phyloP scores from a whole-genome alignment of 441 rosid genomes.

The Erodium texanum region DNA sequence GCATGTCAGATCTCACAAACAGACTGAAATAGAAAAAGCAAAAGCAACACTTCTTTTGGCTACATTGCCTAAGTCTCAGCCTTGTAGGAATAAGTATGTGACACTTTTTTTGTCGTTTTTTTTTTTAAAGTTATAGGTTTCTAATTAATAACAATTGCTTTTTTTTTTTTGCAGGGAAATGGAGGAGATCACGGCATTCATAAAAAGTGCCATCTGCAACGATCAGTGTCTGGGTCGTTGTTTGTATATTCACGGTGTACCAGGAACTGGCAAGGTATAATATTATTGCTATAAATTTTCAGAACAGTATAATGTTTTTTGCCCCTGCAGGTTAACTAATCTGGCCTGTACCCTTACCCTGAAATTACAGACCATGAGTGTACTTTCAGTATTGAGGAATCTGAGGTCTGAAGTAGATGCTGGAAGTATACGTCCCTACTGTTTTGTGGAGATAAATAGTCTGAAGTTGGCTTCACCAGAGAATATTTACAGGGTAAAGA shows the following conservation, averaged over 20 bases:
- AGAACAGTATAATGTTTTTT: not conserved
- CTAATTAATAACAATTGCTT: constrained; percentile 7
- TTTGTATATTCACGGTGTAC: constrained; percentile 93
- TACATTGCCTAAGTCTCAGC: constrained; percentile 69
- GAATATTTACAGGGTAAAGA: constrained; percentile 66
- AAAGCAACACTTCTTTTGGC: constrained; percentile 77
- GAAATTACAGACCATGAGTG: constrained; percentile 71
- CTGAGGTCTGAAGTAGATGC: constrained; percentile 80
- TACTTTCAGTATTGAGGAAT: constrained; percentile 72
- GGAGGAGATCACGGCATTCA: constrained; percentile 74
- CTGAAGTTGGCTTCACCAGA: constrained; percentile 88
- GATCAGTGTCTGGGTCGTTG: constrained; percentile 90
- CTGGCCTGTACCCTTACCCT: constrained; percentile 4
- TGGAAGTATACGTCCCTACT: constrained; percentile 57
- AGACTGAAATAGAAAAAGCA: constrained; percentile 82
- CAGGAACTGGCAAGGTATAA: constrained; percentile 93
- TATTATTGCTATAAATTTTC: not conserved
- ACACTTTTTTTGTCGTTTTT: constrained; percentile 1
- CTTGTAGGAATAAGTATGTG: constrained; percentile 75
- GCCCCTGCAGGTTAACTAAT: constrained; percentile 3
- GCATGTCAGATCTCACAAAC: constrained; percentile 77
- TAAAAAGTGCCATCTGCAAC: constrained; percentile 76
- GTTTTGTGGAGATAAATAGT: constrained; percentile 91
- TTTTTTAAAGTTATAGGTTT: constrained; percentile 4
- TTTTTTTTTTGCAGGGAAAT: constrained; percentile 65